Percentiles rank a stretch among this genome's conserved stretches.
Conservation (phyloP, 1,284 basidiomycete species). For the Phellinidium pouzarii region DNA sequence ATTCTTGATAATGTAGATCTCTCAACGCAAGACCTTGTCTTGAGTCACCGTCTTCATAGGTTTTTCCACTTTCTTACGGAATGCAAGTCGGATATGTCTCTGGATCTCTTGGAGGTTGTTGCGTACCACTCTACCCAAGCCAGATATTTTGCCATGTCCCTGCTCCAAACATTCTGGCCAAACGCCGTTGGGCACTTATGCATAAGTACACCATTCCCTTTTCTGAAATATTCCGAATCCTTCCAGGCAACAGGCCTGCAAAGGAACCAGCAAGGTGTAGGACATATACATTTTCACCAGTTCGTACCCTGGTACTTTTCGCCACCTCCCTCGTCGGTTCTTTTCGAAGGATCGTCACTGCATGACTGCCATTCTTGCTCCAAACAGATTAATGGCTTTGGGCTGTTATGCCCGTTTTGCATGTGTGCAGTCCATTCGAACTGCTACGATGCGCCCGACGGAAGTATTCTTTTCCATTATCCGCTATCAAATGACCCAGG, state of each 20-base stretch:
- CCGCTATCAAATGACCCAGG: slow-evolving; percentile 36
- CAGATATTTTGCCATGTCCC: slow-evolving; percentile 46
- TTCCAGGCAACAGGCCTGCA: slow-evolving; percentile 7
- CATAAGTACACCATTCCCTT: slow-evolving; percentile 45
- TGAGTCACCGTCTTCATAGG: slow-evolving; percentile 48
- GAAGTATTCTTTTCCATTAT: slow-evolving; percentile 51
- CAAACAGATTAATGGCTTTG: slow-evolving; percentile 48
- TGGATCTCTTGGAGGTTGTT: slow-evolving; percentile 63
- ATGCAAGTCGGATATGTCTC: slow-evolving; percentile 59
- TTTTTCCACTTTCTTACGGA: slow-evolving; percentile 53
- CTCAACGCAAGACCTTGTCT: slow-evolving; percentile 26
- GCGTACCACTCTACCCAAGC: slow-evolving; percentile 55
- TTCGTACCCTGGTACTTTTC: slow-evolving; percentile 62
- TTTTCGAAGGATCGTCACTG: slow-evolving; percentile 33
- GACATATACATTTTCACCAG: slow-evolving; percentile 47
- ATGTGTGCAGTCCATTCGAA: slow-evolving; percentile 61
- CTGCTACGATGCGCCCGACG: slow-evolving; percentile 65
- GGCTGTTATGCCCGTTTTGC: slow-evolving; percentile 59
- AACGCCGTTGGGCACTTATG: slow-evolving; percentile 58
- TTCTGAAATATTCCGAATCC: slow-evolving; percentile 29
- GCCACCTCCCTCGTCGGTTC: slow-evolving; percentile 24
- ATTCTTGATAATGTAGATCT: slow-evolving; percentile 51
- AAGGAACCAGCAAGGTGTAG: slow-evolving; percentile 19
- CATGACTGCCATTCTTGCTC: slow-evolving; percentile 50
- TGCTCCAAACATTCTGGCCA: slow-evolving; percentile 62